phyloP scores from a whole-genome alignment of 371 early-diverging fungal species.

The Actinomucor elegans region DNA sequence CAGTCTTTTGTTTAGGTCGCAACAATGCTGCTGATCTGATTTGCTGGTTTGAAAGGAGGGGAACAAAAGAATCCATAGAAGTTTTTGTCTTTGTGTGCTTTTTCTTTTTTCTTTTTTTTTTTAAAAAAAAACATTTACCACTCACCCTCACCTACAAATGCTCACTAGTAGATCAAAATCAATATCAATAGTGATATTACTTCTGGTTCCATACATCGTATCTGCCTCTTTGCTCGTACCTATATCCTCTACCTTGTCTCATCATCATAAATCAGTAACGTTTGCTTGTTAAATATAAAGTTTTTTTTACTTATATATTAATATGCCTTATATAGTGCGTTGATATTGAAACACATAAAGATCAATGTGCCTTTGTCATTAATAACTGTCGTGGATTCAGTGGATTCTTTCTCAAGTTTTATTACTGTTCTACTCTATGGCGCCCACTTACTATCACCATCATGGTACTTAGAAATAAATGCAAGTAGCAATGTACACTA shows the following conservation, averaged over 20 bases:
- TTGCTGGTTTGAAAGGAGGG: too few relatives aligned
- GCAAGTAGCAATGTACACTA: not conserved
- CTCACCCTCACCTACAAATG: too few relatives aligned
- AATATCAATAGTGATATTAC: not conserved
- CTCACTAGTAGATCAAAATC: too few relatives aligned
- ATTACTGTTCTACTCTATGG: slow-evolving; percentile 57
- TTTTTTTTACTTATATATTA: not conserved
- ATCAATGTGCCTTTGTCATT: slow-evolving; percentile 44
- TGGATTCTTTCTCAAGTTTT: slow-evolving; percentile 51
- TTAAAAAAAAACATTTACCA: slow-evolving; percentile 1
- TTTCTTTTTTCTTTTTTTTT: not conserved
- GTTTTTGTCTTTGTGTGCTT: slow-evolving; percentile 1
- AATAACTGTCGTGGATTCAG: slow-evolving; percentile 39
- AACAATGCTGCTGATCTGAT: too few relatives aligned
- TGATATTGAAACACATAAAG: slow-evolving; percentile 29
- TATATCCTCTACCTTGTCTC: slow-evolving; percentile 1
- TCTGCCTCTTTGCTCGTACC: slow-evolving; percentile 17
- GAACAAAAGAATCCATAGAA: too few relatives aligned
- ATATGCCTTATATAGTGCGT: slow-evolving; percentile 24
- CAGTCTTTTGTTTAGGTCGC: too few relatives aligned
- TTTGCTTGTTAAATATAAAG: not conserved
- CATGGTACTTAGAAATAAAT: slow-evolving; percentile 24
- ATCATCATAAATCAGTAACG: slow-evolving; percentile 21
- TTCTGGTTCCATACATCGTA: slow-evolving; percentile 12
- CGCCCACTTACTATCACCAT: slow-evolving; percentile 39